A percentile compares a stretch with the other conserved stretches of the same genome.
Evolutionary conservation across 1,284 basidiomycete species (phyloP).

Genomic region (Bjerkandera adusta): DNA sequence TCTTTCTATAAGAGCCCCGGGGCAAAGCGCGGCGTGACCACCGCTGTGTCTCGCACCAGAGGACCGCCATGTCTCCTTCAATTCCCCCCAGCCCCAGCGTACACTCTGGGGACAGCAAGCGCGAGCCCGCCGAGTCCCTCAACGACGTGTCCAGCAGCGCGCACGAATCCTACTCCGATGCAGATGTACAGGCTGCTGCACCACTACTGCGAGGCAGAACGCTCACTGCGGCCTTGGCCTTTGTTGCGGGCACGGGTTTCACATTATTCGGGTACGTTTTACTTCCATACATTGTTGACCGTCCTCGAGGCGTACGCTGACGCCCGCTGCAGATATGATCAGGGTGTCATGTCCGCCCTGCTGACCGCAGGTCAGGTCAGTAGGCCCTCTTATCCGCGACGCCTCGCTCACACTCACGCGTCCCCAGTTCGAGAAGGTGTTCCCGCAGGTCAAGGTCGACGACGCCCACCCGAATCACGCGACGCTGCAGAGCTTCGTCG

Average conservation of each 20-base stretch:
- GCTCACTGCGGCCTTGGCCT: constrained; percentile 45
- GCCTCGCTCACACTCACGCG: neutral
- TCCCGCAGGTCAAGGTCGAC: constrained; percentile 43
- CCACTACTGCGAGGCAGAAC: constrained; percentile 38
- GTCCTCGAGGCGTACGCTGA: neutral
- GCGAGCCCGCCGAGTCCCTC: too few relatives aligned
- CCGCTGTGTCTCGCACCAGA: too few relatives aligned
- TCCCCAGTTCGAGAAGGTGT: constrained; percentile 46
- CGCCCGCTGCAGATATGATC: constrained; percentile 49
- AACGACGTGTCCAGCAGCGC: too few relatives aligned
- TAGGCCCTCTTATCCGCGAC: neutral
- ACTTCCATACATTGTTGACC: too few relatives aligned
- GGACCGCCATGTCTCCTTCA: too few relatives aligned
- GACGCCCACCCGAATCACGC: too few relatives aligned
- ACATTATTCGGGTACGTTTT: constrained; percentile 53
- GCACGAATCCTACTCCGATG: constrained; percentile 1
- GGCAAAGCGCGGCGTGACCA: too few relatives aligned
- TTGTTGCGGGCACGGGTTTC: constrained; percentile 54
- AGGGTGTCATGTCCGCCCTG: constrained; percentile 63
- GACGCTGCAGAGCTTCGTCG: constrained; percentile 54
- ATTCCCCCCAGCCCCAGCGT: too few relatives aligned
- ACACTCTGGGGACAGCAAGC: too few relatives aligned
- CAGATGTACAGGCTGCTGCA: constrained; percentile 21
- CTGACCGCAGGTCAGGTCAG: constrained; percentile 47
- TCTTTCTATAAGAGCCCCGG: too few relatives aligned